Percentiles rank a stretch among this genome's conserved stretches.
Conservation (phyloP, 1,284 basidiomycete genomes). For the Austroboletus novae-zelandiae region DNA sequence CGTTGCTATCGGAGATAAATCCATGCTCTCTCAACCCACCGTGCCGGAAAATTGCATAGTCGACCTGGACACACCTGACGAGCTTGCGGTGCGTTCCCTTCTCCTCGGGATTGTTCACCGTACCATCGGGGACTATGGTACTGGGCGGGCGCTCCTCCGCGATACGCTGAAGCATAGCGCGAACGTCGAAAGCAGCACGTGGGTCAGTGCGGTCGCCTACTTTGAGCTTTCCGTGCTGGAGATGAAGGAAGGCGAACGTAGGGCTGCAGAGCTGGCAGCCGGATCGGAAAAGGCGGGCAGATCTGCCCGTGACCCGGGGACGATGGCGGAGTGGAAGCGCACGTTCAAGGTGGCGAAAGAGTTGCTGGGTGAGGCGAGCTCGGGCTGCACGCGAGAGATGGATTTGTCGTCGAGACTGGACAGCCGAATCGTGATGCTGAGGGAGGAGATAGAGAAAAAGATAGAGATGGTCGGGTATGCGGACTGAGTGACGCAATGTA, state of each 20-base stretch:
- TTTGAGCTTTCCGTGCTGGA: slow-evolving; percentile 70
- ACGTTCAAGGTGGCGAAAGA: slow-evolving; percentile 47
- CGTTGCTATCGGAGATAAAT: slow-evolving; percentile 36
- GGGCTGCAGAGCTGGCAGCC: slow-evolving; percentile 6
- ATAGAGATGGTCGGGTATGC: slow-evolving; percentile 39
- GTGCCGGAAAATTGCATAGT: slow-evolving; percentile 5
- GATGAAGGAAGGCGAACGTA: slow-evolving; percentile 51
- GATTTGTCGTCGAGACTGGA: slow-evolving; percentile 69
- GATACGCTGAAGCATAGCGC: slow-evolving; percentile 47
- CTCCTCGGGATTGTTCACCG: slow-evolving; percentile 67
- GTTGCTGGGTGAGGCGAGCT: slow-evolving; percentile 52
- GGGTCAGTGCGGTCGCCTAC: slow-evolving; percentile 62
- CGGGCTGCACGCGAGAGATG: slow-evolving; percentile 48
- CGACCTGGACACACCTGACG: slow-evolving; percentile 67
- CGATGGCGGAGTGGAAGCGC: slow-evolving; percentile 41
- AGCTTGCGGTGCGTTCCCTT: slow-evolving; percentile 64
- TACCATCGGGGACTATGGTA: slow-evolving; percentile 45
- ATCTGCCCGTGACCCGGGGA: slow-evolving; percentile 9
- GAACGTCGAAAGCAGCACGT: slow-evolving; percentile 49
- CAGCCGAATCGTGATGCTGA: slow-evolving; percentile 64
- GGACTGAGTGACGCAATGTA: slow-evolving; percentile 5
- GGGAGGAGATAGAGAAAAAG: slow-evolving; percentile 67
- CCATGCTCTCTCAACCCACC: slow-evolving; percentile 21
- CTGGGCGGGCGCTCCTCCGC: slow-evolving; percentile 47
- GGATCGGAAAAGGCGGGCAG: slow-evolving; percentile 3